Evolutionary conservation across 441 rosid species (phyloP), one percentile per base, ranked within the genome.

Genomic region (Raphanus hybrid): DNA sequence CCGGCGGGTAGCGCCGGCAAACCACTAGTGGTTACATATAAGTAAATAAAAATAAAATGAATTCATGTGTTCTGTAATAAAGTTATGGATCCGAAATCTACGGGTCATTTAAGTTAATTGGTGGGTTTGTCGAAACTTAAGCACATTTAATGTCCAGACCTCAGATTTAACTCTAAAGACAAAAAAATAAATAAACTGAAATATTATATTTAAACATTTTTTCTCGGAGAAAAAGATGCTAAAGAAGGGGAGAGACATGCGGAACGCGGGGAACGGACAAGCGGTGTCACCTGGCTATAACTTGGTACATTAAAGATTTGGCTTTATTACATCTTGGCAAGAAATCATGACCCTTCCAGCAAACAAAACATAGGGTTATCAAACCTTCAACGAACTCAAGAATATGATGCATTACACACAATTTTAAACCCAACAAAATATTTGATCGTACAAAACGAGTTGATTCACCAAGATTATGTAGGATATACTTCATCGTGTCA

Each of bases 81-180:
- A 74, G 16, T 20, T 27, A 55, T 34, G 3, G 82, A 79, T 79
- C 82, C 79, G 79, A 58, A 64, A 70, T 75, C 58, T 59, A 75
- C 73, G 82, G 79, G 29, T 34, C 69, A 58, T 65, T 55, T 68
- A 75, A 64, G 75, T 72, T 70, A 64, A 23, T 59, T 57, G 37
- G 64, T 70, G 82, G 63, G 57, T 63, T 65, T 57, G 79, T 70
- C 75, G 8, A 64, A 63, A 64, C 32, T 57, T 63, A 4, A 54
- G 41, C 23, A 43, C 71, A 74, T 64, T 79, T 39, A 64, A 63
- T 79, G 70, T 78, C 70, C 12, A 73, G 34, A 45, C 70, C 54
- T 16, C 65, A 62, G 34, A 27, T 8, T 59, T 34, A 72, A 66
- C 54, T 12, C 20, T 39, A 52, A 78, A 55, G 18, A 2, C 15